Evolutionary conservation across 2,329 filamentous ascomycete species (phyloP), one percentile per base, ranked within the genome.

Genomic region (Ceratocystis smalleyi): DNA sequence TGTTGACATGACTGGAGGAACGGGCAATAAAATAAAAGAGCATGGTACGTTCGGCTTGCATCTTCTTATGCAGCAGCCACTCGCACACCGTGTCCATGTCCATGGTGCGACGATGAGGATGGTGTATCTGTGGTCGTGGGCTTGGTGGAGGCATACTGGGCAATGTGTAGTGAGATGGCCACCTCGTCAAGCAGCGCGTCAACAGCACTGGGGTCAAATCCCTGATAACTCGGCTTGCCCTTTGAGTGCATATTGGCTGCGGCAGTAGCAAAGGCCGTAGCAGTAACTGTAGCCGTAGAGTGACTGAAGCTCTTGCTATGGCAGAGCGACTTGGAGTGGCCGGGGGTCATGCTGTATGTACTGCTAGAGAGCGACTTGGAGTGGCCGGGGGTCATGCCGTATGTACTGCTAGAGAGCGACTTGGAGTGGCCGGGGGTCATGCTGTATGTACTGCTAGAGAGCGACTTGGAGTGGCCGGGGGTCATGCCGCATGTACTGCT

Each of bases 101-200:
- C 59, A 32, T 61, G 59, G 19, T 61, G 59, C 17, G 59, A 10
- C 12, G 59, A 27, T 22, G 59, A 30, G 1, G 40, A 1, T 12
- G 59, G 8, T 1, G 40, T 30, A 5, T 0, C 40, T 19, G 35
- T 2, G 35, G 35, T 6, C 30, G n/a, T 47, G 12, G 24, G n/a
- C 35, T 51, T 35, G 8, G 57, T 32, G 12, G 59, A 22, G 5
- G 40, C 61, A 55, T 51, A 63, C 57, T 64, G 62, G 1, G 62
- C 65, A 47, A 61, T 64, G 15, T 66, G 62, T 49, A 66, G 45
- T 5, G 65, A 62, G 45, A 66, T 61, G 15, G 65, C 62, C 30
- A 66, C 65, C 30, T 66, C 65, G 19, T 64, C 62, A 19, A 66
- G 45, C 35, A 66, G 59, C 24, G 63, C 62, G n/a, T 66, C 65